Conservation (phyloP, 176 grass and related monocot species). For the Triticum dicoccoides region DNA sequence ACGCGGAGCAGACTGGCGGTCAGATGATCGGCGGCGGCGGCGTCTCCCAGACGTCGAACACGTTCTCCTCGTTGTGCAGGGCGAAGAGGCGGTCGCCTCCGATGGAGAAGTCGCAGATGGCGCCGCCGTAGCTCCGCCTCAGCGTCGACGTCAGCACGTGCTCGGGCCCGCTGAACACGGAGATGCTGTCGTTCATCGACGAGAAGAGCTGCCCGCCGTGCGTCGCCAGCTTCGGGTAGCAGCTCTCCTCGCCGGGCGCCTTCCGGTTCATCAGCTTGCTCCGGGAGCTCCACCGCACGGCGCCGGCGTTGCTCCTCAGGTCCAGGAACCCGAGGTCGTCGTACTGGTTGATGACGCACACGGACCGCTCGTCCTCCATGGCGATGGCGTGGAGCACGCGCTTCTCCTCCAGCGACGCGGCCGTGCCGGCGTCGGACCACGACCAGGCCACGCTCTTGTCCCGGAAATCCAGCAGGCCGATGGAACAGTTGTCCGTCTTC, state of each 20-base stretch:
- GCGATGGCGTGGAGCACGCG: constrained; percentile 91
- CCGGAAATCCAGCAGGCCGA: constrained; percentile 85
- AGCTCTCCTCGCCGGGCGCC: constrained; percentile 77
- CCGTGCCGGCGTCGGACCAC: constrained; percentile 80
- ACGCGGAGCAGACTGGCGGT: neutral
- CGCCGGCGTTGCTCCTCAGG: constrained; percentile 38
- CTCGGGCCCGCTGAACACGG: constrained; percentile 89
- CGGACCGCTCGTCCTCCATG: constrained; percentile 71
- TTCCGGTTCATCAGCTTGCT: constrained; percentile 91
- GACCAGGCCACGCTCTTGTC: constrained; percentile 69
- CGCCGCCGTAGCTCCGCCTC: constrained; percentile 68
- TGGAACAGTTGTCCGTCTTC: constrained; percentile 81
- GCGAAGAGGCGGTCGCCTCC: constrained; percentile 87
- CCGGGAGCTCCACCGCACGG: constrained; percentile 89
- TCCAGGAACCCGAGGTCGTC: constrained; percentile 97
- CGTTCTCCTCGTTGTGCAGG: constrained; percentile 95
- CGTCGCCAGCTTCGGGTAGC: constrained; percentile 91
- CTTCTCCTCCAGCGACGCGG: constrained; percentile 75
- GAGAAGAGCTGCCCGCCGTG: constrained; percentile 93
- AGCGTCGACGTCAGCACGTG: constrained; percentile 83
- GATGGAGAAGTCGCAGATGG: constrained; percentile 96
- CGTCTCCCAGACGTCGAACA: constrained; percentile 97
- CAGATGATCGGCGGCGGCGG: constrained; percentile 83
- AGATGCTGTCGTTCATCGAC: constrained; percentile 94
- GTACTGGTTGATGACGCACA: constrained; percentile 96